phyloP scores from a whole-genome alignment of 805 yeast species.

The Spathaspora sp. region DNA sequence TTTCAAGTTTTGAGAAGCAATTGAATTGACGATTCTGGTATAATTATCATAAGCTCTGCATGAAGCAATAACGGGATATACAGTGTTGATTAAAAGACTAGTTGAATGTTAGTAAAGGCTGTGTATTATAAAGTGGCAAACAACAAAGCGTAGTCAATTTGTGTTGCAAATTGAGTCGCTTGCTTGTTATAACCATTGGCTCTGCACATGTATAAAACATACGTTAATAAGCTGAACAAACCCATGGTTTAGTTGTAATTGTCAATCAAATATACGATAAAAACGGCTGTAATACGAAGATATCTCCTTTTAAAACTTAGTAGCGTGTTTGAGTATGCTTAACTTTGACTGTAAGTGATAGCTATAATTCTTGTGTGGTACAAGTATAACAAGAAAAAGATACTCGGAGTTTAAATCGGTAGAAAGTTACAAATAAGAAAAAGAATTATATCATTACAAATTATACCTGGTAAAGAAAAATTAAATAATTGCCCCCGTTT shows the following conservation, averaged over 20 bases:
- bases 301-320: neutral
- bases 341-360: neutral
- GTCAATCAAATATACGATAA: neutral
- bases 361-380: too few species aligned
- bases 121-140: too few species aligned
- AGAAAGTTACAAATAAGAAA: neutral
- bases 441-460: neutral
- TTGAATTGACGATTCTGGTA: conserved; percentile 23
- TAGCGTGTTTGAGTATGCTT: neutral
- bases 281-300: neutral
- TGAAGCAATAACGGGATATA: conserved; percentile 60
- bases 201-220: conserved; percentile 6
- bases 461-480: neutral
- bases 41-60: conserved; percentile 50
- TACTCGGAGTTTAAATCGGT: neutral
- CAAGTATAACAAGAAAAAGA: neutral
- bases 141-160: neutral
- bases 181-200: neutral
- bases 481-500: neutral
- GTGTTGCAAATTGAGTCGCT: too few species aligned
- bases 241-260: conserved; percentile 7
- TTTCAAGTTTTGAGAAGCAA: conserved; percentile 28
- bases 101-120: conserved; percentile 6
- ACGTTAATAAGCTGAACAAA: conserved; percentile 17
- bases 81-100: conserved; percentile 39